phyloP scores from a whole-genome alignment of 73 alveolate genomes.

The Paramecium pentaurelia region DNA sequence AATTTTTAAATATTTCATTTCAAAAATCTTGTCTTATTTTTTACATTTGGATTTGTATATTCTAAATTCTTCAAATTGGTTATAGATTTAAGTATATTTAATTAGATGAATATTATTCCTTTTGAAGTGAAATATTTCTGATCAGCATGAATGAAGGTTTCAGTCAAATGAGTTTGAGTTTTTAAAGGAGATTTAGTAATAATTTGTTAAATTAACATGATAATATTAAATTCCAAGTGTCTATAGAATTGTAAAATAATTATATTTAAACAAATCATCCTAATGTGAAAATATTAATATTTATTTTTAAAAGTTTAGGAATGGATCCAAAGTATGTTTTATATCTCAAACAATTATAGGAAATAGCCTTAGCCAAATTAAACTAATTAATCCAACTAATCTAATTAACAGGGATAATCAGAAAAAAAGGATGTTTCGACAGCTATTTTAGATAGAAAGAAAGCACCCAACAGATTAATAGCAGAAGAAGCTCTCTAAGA shows the following conservation, averaged over 20 bases:
- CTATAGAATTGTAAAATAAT: not conserved
- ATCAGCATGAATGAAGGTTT: not conserved
- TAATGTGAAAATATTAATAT: constrained; percentile 8
- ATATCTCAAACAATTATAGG: not conserved
- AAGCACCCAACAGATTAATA: constrained; percentile 90
- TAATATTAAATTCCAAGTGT: not conserved
- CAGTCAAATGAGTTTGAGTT: not conserved
- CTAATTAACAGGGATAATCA: not conserved
- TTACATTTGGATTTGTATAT: not conserved
- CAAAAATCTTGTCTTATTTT: not conserved
- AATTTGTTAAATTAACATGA: not conserved
- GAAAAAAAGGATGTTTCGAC: constrained; percentile 69
- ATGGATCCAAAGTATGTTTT: constrained; percentile 11
- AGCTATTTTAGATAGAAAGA: constrained; percentile 92
- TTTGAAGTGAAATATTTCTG: not conserved
- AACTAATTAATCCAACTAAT: not conserved
- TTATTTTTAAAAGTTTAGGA: not conserved
- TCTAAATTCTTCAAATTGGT: not conserved
- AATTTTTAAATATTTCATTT: not conserved
- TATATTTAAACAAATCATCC: constrained; percentile 7
- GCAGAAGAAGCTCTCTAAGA: constrained; percentile 80
- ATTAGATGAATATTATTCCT: not conserved
- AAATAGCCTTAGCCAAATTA: not conserved
- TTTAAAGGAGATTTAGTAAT: not conserved
- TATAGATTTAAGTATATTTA: not conserved